Evolutionary conservation across 2,329 filamentous ascomycete genomes (phyloP), one percentile per base, ranked within the genome.

Genomic region (Colletotrichum higginsianum): DNA sequence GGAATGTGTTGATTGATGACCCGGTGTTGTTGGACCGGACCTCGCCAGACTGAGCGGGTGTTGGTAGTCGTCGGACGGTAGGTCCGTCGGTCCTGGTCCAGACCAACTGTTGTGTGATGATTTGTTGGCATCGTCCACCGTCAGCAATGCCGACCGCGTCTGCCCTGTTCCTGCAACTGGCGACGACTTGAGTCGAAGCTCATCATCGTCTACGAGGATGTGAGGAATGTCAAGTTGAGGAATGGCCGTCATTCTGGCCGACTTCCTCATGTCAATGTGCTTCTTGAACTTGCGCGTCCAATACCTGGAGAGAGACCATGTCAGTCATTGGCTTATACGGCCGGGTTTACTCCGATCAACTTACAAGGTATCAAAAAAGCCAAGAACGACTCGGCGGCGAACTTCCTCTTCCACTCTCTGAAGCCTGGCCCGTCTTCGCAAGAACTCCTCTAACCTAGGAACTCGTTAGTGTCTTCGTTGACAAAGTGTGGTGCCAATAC

Each of bases 321-420:
- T 42, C 40, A 62, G 61, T 42, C 5, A 49, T 71, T 15, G 13
- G 55, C 78, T 63, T 82, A 76, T 62, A 21, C 7, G 9, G 9
- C 40, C 12, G 9, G 35, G 2, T 26, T 18, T 8, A 4, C 16
- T 6, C 2, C 8, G 18, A 9, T 16, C 26, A 47, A 83, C 88
- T 82, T 84, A 95, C 84, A 96, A 82, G 16, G 95, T 98, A 80
- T 98, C 94, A 81, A 99, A 98, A 84, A 99, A 99, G 50, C 95
- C 95, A 53, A 96, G 89, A 12, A 99, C 96, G 38, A 95, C 91
- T 74, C 96, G 93, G 69, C 97, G 91, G 69, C 94, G 93, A 53
- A 98, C 94, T 75, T 96, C 94, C 82, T 99, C 96, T 77, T 99
- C 94, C 1, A 99, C 96, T 73, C 96, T 92, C 80, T 98, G 96